phyloP scores from a whole-genome alignment of 2,329 filamentous ascomycete species.

The Hortaea sp. region DNA sequence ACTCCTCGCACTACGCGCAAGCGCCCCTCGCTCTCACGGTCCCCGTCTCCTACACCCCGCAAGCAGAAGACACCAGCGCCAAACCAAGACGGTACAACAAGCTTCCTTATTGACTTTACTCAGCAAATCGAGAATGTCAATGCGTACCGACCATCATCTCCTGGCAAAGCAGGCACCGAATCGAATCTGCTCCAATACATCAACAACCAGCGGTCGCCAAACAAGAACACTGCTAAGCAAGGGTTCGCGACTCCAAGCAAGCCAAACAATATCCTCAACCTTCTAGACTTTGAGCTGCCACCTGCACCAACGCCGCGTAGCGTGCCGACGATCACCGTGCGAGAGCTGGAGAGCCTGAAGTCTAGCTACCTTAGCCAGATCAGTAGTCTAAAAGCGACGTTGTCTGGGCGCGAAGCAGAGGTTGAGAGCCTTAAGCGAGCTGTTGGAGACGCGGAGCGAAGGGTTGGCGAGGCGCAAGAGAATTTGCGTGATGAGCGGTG shows the following conservation, averaged over 20 bases:
- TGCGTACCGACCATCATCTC: slow-evolving; percentile 39
- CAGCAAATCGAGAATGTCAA: slow-evolving; percentile 57
- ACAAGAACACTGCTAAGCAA: slow-evolving; percentile 24
- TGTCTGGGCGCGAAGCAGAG: slow-evolving; percentile 89
- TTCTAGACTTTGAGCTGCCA: slow-evolving; percentile 88
- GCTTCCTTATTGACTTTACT: slow-evolving; percentile 78
- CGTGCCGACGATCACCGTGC: slow-evolving; percentile 78
- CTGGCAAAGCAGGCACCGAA: slow-evolving; percentile 40
- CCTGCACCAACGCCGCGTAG: slow-evolving; percentile 86
- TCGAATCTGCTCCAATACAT: slow-evolving; percentile 37
- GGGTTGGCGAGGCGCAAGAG: slow-evolving; percentile 79
- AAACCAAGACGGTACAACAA: slow-evolving; percentile 58
- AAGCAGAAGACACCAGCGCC: slow-evolving; percentile 29
- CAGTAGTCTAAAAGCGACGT: slow-evolving; percentile 80
- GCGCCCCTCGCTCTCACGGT: slow-evolving; percentile 30
- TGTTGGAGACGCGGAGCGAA: slow-evolving; percentile 80
- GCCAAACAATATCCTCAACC: slow-evolving; percentile 48
- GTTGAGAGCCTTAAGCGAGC: slow-evolving; percentile 78
- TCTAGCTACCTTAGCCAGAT: slow-evolving; percentile 87
- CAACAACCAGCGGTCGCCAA: slow-evolving; percentile 32
- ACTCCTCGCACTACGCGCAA: slow-evolving; percentile 43
- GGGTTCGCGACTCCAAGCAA: slow-evolving; percentile 34
- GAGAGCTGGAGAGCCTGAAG: slow-evolving; percentile 87
- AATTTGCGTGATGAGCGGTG: slow-evolving; percentile 67
- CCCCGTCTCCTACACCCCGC: slow-evolving; percentile 45